These are phyloP conservation scores for Apostasia shenzhenica DNA, from an alignment of 106 monocot species.

Conservation along the genomic window DNA sequence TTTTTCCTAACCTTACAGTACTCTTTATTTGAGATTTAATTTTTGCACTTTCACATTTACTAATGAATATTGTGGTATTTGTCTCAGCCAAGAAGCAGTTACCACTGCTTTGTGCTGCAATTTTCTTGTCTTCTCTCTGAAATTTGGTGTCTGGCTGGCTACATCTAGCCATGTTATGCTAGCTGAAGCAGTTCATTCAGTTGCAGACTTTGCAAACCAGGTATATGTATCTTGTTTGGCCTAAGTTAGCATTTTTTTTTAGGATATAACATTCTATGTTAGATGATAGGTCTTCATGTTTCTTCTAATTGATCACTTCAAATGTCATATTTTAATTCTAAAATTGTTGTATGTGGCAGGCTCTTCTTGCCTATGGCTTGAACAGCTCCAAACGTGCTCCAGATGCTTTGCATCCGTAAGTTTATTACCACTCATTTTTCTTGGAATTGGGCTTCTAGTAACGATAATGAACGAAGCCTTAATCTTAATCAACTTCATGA, in stretches of 20 bases:
- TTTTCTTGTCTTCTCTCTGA: constrained; percentile 97
- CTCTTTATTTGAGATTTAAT: too few species aligned
- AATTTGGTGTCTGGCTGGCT: constrained; percentile 86
- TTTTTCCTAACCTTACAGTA: too few species aligned
- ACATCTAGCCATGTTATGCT: constrained; percentile 99
- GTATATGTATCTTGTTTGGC: constrained; percentile 21
- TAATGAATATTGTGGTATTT: not conserved
- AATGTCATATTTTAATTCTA: too few species aligned
- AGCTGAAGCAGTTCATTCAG: constrained; percentile 89
- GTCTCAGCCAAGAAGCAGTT: constrained; percentile 88
- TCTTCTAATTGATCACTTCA: too few species aligned
- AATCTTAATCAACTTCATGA: too few species aligned
- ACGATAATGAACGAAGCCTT: too few species aligned
- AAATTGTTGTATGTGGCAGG: constrained; percentile 31
- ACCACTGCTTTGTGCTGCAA: constrained; percentile 96
- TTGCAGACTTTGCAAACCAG: constrained; percentile 99
- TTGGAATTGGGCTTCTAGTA: too few species aligned
- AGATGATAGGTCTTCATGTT: not conserved
- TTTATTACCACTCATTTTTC: constrained; percentile 1
- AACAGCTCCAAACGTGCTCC: constrained; percentile 96
- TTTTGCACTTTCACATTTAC: too few species aligned
- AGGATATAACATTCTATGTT: not conserved
- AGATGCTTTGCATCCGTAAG: constrained; percentile 98
- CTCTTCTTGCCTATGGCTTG: constrained; percentile 96
- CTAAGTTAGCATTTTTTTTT: constrained; percentile 4